Base-by-base conservation (phyloP, 2,329 filamentous ascomycete genomes). In the Alternaria brassicae region DNA sequence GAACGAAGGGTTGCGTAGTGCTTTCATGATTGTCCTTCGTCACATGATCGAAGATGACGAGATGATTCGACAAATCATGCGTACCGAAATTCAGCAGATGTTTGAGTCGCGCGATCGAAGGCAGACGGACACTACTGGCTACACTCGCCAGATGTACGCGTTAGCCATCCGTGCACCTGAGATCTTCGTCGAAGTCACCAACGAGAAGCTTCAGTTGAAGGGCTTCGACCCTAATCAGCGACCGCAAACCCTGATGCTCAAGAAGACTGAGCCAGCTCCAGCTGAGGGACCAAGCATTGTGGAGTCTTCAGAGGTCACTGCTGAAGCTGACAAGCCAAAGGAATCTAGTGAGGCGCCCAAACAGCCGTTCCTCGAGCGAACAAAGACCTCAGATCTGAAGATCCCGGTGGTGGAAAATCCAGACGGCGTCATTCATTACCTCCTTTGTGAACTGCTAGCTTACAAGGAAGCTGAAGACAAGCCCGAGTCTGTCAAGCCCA, bases 21-120 rank as follows among this genome's bases (percentile, higher is more conserved):
- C 90, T 57, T 90, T 97, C 70, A 89, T 98, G 85, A 86, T 94
- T 12, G 89, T 97, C 52, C 81, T 99, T 41, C 89, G 96, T 39
- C 95, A 99, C 72, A 89, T 99, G 65, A 87, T 98, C 53, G 95
- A 99, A 78, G 96, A 99, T 72, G 92, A 97, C 49, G 89, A 93
- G 17, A 95, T 90, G 2, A 85, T 98, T 60, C 92, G 91, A 66
- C 92, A 97, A 74, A 89, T 97, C 60, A 97, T 99, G 91, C 86
- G 90, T 51, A 90, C 89, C 27, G 94, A 98, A 74, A 96, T 99
- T 69, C 88, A 89, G 64, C 81, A 86, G n/a, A 88, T 87, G 70
- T 91, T 97, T 66, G 88, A 91, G 53, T 83, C 67, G 48, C 76
- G 80, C 15, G 76, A 79, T 47, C 71, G 74, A n/a, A 78, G 81